Evolutionary conservation across 176 grass and related monocot genomes (phyloP), one percentile per base, ranked within the genome.

Genomic region (Bothriochloa decipiens): DNA sequence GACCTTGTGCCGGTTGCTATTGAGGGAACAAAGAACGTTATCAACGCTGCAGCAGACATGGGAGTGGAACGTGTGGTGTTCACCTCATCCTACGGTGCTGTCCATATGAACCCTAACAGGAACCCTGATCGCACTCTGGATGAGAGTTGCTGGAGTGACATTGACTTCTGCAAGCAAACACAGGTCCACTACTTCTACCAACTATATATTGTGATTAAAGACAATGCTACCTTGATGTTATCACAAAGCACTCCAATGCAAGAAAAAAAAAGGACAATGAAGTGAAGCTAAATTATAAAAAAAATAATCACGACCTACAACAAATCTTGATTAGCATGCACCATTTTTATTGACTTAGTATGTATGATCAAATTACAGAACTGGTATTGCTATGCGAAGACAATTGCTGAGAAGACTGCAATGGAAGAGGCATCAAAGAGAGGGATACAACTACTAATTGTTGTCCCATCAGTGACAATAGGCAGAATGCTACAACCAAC

Each of bases 31-130:
- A 78, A 26, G 15, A 78, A 78, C 9, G 37, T 78, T 23, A 43
- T 78, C 3, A 65, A 78, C 32, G 58, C 57, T 18, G 83, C 83
- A 5, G 83, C 73, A 43, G 72, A 77, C 11, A 47, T 36, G 45
- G 72, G 83, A 8, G 62, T 58, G 27, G 45, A 66, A 9, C 83
- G 74, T 4, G 63, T 85, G 32, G 83, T 78, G 27, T 69, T 85
- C 35, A 78, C 83, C 5, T 85, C 83, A 2, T 85, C 83, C 14
- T 57, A 77, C 0, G 83, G 83, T 5, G 83, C 83, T 12, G 74
- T 85, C 45, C 63, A 78, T 7, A 85, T 85, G 74, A 70, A 85
- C 22, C 83, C 83, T n/a, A 70, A 70, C 13, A 77, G 83, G 47
- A 71, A 46, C 29, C 83, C 83, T 11, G 65, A 85, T 17, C 14